Evolutionary conservation across 441 rosid genomes (phyloP), one percentile per base, ranked within the genome.

Genomic region (Corymbia citriodora): DNA sequence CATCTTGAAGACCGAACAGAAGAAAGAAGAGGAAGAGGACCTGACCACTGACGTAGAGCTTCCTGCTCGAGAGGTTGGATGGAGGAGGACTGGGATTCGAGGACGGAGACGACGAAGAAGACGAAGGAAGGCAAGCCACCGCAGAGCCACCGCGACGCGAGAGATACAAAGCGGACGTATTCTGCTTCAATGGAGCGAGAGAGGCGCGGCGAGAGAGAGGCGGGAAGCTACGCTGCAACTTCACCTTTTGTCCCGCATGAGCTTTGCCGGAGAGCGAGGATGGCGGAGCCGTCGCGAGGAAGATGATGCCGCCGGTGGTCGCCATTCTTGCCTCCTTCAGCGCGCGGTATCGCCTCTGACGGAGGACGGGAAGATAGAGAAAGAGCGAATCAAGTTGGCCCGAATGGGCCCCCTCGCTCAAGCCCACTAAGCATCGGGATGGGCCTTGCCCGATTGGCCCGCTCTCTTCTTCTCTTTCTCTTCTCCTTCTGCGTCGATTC

Each of bases 1-100:
- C 55, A 36, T 29, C 52, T 52, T 61, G 48, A n/a, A 33, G 9
- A 36, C 2, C 33, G 70, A 40, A 4, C 36, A 15, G 57, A 25
- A 45, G 40, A 27, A 89, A 45, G 88, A 55, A 31, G 53, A 63
- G 63, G 40, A 33, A 82, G 55, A 83, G 68, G 68, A 57, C 85
- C 90, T 79, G 63, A 90, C 91, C 91, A 23, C 91, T 90, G 88
- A 90, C 91, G 31, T 79, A 90, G 65, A 90, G 91, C 90, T 90
- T 90, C 91, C 82, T 90, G 25, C 89, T 21, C 36, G 88, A 3
- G 50, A 65, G 86, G 49, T 31, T 81, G 40, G 48, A 11, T 15
- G 91, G 88, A 87, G 63, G 54, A 65, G 88, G 53, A 36, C 55
- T 27, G 27, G 88, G 1, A 8, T 18, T 25, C 31, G 87, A 53